These are phyloP conservation scores for Acanthamoeba sp. DNA, from an alignment of 208 protist species.

Conservation along the genomic window DNA sequence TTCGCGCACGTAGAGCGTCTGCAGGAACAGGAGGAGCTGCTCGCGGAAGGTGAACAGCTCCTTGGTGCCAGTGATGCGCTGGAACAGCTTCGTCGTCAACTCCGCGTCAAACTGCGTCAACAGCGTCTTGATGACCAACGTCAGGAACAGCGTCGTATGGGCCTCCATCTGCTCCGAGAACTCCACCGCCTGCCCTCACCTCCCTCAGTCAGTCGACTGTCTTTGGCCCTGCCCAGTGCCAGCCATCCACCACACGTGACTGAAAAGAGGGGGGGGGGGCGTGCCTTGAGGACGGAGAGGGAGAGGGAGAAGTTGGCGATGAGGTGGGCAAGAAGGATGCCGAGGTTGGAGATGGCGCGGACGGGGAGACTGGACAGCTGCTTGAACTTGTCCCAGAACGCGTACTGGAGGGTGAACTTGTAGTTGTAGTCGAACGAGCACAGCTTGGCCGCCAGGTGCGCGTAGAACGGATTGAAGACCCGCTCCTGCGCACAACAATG, in stretches of 20 bases:
- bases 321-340: conserved; percentile 26
- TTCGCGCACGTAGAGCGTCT: background rate
- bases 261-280: background rate
- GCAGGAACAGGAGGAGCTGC: conserved; percentile 19
- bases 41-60: conserved; percentile 60
- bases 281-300: conserved; percentile 61
- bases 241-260: too few species aligned
- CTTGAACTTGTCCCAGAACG: conserved; percentile 70
- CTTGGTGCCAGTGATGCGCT: conserved; percentile 43
- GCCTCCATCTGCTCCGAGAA: background rate
- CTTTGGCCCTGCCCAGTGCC: too few species aligned
- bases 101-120: background rate
- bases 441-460: conserved; percentile 51
- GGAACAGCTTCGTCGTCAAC: background rate
- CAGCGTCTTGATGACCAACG: conserved; percentile 5
- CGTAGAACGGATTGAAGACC: conserved; percentile 41
- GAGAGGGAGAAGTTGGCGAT: conserved; percentile 62
- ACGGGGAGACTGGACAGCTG: background rate
- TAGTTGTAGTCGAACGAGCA: conserved; percentile 63
- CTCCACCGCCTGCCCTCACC: background rate
- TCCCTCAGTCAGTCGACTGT: too few species aligned
- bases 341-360: conserved; percentile 44
- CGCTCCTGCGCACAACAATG: conserved; percentile 10
- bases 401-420: conserved; percentile 60
- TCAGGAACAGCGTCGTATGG: conserved; percentile 33